Percentiles rank a stretch among this genome's conserved stretches.
These are phyloP conservation scores for Trypanosoma cruzi DNA, from an alignment of 208 protist genomes.

Conservation along the genomic window DNA sequence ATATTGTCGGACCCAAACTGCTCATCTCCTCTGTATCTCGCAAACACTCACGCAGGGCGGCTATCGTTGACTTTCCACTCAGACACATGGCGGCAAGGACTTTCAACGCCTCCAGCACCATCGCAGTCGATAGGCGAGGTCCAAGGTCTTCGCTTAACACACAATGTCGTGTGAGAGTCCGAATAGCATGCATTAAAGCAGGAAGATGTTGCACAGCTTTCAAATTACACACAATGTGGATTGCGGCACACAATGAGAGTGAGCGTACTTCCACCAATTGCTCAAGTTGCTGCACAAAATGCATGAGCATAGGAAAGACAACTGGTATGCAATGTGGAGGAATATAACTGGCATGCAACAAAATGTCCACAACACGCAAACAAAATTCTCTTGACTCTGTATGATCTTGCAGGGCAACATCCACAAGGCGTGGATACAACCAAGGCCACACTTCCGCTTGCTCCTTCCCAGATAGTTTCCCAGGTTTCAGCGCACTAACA, in stretches of 20 bases:
- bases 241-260: slow-evolving; percentile 79
- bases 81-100: slow-evolving; percentile 75
- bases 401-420: slow-evolving; percentile 88
- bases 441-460: slow-evolving; percentile 91
- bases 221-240: slow-evolving; percentile 89
- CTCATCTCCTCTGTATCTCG: slow-evolving; percentile 44
- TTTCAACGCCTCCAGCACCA: slow-evolving; percentile 77
- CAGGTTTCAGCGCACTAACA: slow-evolving; percentile 87
- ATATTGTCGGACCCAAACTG: background rate
- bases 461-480: slow-evolving; percentile 90
- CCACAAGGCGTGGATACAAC: slow-evolving; percentile 89
- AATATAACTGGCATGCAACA: slow-evolving; percentile 88
- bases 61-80: slow-evolving; percentile 62
- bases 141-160: slow-evolving; percentile 82
- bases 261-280: slow-evolving; percentile 87
- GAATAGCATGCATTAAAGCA: slow-evolving; percentile 77
- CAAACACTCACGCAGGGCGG: slow-evolving; percentile 65
- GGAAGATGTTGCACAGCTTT: slow-evolving; percentile 88
- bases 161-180: slow-evolving; percentile 85
- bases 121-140: slow-evolving; percentile 72
- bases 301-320: slow-evolving; percentile 85
- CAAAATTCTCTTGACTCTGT: slow-evolving; percentile 86
- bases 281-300: slow-evolving; percentile 84
- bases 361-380: slow-evolving; percentile 88
- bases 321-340: slow-evolving; percentile 89